These are phyloP conservation scores for Dianthus caryophyllus DNA, from an alignment of 148 eudicot genomes.

Conservation along the genomic window DNA sequence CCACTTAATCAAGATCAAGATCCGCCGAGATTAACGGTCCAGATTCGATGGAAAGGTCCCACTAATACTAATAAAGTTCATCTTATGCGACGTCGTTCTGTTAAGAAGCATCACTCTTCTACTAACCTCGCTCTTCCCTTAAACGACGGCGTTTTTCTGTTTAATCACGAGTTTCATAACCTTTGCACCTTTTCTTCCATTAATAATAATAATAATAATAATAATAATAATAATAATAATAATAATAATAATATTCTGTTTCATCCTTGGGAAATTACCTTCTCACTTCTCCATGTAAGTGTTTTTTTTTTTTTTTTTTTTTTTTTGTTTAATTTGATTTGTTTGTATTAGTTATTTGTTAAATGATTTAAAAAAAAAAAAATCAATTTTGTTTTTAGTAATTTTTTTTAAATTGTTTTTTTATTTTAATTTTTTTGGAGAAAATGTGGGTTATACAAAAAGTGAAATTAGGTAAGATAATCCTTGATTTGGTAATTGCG, in stretches of 20 bases:
- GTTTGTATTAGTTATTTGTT: too few species aligned
- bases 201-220: too few species aligned
- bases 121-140: slow-evolving; percentile 30
- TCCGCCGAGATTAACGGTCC: slow-evolving; percentile 36
- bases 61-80: slow-evolving; percentile 40
- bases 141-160: slow-evolving; percentile 55
- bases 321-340: too few species aligned
- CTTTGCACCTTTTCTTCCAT: slow-evolving; percentile 53
- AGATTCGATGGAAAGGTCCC: slow-evolving; percentile 78
- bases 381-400: too few species aligned
- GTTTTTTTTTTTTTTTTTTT: neutral
- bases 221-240: neutral
- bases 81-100: slow-evolving; percentile 42
- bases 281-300: slow-evolving; percentile 63
- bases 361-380: too few species aligned
- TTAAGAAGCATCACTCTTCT: slow-evolving; percentile 44
- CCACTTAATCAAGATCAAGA: slow-evolving; percentile 10
- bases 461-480: neutral
- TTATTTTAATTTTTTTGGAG: neutral
- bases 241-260: slow-evolving; percentile 54
- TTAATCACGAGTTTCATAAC: slow-evolving; percentile 69
- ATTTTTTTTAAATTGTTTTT: too few species aligned
- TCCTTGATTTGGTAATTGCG: neutral
- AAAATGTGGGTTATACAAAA: neutral
- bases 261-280: slow-evolving; percentile 87